phyloP scores from a whole-genome alignment of 139 green algal genomes.

The Dunaliella sp. region DNA sequence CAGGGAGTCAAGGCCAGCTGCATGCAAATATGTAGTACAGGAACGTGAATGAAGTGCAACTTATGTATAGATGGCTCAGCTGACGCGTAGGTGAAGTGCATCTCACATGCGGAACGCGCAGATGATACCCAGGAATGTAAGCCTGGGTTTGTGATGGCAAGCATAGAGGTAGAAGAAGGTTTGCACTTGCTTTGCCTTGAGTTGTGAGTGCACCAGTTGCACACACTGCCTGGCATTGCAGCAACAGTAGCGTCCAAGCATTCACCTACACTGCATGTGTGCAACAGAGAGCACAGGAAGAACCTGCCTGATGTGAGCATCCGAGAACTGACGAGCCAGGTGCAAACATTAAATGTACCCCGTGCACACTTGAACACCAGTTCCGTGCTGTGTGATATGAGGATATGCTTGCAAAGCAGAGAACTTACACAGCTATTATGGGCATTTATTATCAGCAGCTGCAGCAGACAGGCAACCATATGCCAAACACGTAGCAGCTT shows the following conservation, averaged over 20 bases:
- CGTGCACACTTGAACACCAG: background rate
- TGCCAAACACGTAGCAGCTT: background rate
- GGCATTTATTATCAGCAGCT: background rate
- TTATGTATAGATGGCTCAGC: background rate
- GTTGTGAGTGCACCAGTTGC: too few species aligned
- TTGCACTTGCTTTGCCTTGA: too few species aligned
- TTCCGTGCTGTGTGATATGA: too few species aligned
- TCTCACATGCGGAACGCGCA: too few species aligned
- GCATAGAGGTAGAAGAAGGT: background rate
- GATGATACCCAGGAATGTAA: too few species aligned
- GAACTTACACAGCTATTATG: too few species aligned
- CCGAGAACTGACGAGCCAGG: background rate
- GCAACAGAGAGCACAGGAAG: background rate
- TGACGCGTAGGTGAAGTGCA: background rate
- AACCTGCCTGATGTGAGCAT: background rate
- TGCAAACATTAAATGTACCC: background rate
- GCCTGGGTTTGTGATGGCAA: background rate
- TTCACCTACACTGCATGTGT: background rate
- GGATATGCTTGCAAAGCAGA: too few species aligned
- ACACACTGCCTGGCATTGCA: too few species aligned
- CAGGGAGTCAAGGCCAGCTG: conserved; percentile 73
- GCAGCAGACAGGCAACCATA: background rate
- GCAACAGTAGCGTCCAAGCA: background rate
- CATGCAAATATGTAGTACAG: background rate
- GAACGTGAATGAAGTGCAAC: background rate